These are phyloP conservation scores for Moesziomyces globuligerus DNA, from an alignment of 1,284 basidiomycete species.

Conservation along the genomic window DNA sequence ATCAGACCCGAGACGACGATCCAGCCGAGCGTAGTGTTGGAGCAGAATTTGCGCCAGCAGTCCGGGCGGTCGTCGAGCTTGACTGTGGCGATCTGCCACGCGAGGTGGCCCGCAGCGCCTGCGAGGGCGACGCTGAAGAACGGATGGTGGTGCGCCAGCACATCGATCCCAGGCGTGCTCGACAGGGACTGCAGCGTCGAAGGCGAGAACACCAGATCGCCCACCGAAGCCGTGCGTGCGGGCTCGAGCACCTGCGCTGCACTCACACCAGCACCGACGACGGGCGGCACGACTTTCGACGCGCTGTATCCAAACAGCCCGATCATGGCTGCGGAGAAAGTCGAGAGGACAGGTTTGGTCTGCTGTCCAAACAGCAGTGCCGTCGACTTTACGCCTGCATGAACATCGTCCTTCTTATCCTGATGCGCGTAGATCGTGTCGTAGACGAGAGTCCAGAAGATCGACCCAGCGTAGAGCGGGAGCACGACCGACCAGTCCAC, in stretches of 20 bases:
- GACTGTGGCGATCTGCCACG: constrained; percentile 76
- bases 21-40: constrained; percentile 87
- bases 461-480: constrained; percentile 88
- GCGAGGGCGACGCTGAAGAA: constrained; percentile 81
- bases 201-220: constrained; percentile 26
- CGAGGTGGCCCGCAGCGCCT: constrained; percentile 80
- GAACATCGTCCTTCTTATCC: constrained; percentile 92
- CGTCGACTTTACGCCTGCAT: constrained; percentile 90
- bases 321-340: constrained; percentile 79
- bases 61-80: constrained; percentile 82
- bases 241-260: constrained; percentile 13
- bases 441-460: constrained; percentile 94
- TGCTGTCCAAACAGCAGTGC: constrained; percentile 82
- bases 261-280: constrained; percentile 6
- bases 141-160: constrained; percentile 68
- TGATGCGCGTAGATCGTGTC: constrained; percentile 99
- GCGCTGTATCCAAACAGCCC: constrained; percentile 78
- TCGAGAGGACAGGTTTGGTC: constrained; percentile 80
- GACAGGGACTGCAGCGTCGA: constrained; percentile 14
- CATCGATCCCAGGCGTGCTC: constrained; percentile 14
- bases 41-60: constrained; percentile 90
- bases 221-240: constrained; percentile 10
- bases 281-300: constrained; percentile 28
- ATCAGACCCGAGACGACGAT: constrained; percentile 86
- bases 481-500: constrained; percentile 79